These are phyloP conservation scores for Alternaria consortialis DNA, from an alignment of 2,329 filamentous ascomycete genomes.

Conservation along the genomic window DNA sequence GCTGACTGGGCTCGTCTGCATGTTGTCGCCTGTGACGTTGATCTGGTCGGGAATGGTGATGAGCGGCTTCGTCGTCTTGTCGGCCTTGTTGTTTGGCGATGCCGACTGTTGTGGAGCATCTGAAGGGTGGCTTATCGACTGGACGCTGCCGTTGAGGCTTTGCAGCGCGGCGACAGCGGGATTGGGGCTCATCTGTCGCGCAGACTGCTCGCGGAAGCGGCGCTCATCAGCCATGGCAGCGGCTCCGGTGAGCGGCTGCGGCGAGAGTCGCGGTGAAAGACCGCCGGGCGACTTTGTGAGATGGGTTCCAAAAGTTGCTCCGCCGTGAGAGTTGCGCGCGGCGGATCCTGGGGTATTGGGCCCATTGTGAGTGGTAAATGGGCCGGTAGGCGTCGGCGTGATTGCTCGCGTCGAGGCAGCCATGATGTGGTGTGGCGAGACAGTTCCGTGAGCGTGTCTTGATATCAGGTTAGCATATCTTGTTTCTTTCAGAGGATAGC, in stretches of 20 bases:
- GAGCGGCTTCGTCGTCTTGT: slow-evolving; percentile 58
- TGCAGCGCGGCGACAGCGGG: slow-evolving; percentile 56
- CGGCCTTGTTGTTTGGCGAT: slow-evolving; percentile 60
- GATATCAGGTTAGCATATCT: slow-evolving; percentile 20
- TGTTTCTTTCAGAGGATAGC: background rate
- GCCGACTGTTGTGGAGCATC: slow-evolving; percentile 55
- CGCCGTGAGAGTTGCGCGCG: slow-evolving; percentile 35
- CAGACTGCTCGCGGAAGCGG: slow-evolving; percentile 53
- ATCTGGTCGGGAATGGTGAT: slow-evolving; percentile 58
- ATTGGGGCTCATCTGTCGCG: slow-evolving; percentile 60
- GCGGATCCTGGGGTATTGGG: slow-evolving; percentile 53
- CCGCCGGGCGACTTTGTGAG: slow-evolving; percentile 55
- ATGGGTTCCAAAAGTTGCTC: slow-evolving; percentile 48
- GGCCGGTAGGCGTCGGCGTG: slow-evolving; percentile 54
- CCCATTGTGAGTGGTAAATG: slow-evolving; percentile 51
- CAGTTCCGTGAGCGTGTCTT: slow-evolving; percentile 11
- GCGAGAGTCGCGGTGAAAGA: slow-evolving; percentile 53
- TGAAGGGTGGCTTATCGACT: slow-evolving; percentile 45
- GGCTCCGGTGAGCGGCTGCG: slow-evolving; percentile 57
- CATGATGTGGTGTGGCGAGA: slow-evolving; percentile 41
- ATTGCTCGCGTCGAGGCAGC: slow-evolving; percentile 55
- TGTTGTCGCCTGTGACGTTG: slow-evolving; percentile 52
- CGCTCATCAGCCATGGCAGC: slow-evolving; percentile 60
- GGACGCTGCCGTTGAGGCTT: slow-evolving; percentile 53
- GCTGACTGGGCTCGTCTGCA: slow-evolving; percentile 64